These are phyloP conservation scores for Tricholoma furcatifolium DNA, from an alignment of 768 basidiomycete genomes.

Conservation along the genomic window DNA sequence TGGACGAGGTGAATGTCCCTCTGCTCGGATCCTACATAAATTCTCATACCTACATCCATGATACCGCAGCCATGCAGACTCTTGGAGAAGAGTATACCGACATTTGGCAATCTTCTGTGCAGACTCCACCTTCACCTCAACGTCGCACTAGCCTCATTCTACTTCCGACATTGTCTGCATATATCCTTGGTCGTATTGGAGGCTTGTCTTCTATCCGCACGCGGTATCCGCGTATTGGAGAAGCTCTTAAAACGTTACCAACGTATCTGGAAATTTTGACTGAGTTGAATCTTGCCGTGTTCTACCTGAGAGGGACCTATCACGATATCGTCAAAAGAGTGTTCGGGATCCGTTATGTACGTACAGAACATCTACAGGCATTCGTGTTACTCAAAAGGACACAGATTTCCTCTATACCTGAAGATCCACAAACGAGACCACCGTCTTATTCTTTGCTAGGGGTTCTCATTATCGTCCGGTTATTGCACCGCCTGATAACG, in stretches of 20 bases:
- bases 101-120: conserved; percentile 58
- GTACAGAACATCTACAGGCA: conserved; percentile 4
- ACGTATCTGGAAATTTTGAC: conserved; percentile 49
- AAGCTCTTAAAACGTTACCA: conserved; percentile 43
- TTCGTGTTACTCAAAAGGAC: neutral
- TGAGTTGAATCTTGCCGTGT: conserved; percentile 77
- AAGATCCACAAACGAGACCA: conserved; percentile 68
- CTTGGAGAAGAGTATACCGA: conserved; percentile 92
- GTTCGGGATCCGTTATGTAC: conserved; percentile 67
- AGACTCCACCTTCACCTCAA: conserved; percentile 41
- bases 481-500: conserved; percentile 58
- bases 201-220: conserved; percentile 35
- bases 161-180: conserved; percentile 65
- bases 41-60: neutral
- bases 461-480: conserved; percentile 62
- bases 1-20: conserved; percentile 59
- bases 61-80: conserved; percentile 64
- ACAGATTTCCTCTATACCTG: conserved; percentile 73
- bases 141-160: conserved; percentile 57
- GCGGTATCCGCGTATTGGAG: conserved; percentile 32
- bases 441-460: conserved; percentile 90
- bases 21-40: neutral
- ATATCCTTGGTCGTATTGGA: conserved; percentile 53
- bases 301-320: conserved; percentile 80
- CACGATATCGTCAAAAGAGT: conserved; percentile 70